Percentiles rank a stretch among this genome's conserved stretches.
Evolutionary conservation across 352 stramenopile species (phyloP).

Genomic region (Pythium graminicola): DNA sequence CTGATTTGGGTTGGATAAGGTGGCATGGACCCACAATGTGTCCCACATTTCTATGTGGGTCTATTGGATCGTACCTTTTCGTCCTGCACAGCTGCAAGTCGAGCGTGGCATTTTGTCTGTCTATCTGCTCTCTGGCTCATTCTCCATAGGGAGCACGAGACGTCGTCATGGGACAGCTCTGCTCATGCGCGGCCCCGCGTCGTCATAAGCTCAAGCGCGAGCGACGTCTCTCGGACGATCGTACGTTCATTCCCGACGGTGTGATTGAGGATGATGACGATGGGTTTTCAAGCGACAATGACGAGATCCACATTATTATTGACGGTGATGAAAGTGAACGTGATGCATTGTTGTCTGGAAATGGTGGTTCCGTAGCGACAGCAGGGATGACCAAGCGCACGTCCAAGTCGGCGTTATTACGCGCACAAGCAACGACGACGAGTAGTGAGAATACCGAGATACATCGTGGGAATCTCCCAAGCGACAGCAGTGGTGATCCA

Average conservation of each 20-base stretch:
- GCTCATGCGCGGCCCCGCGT: conserved; percentile 62
- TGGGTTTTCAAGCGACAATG: conserved; percentile 7
- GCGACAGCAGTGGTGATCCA: conserved; percentile 6
- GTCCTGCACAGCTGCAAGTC: conserved; percentile 10
- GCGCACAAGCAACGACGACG: not conserved
- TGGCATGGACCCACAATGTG: conserved; percentile 10
- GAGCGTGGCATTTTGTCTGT: not conserved
- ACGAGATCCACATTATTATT: conserved; percentile 40
- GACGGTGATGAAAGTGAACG: conserved; percentile 22
- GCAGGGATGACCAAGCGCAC: conserved; percentile 20
- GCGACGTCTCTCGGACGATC: conserved; percentile 49
- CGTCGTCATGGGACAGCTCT: conserved; percentile 59
- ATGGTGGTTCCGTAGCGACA: not conserved
- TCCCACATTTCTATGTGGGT: conserved; percentile 14
- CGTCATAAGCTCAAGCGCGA: conserved; percentile 35
- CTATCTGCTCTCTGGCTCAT: conserved; percentile 1
- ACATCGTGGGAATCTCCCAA: not conserved
- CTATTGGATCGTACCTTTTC: conserved; percentile 8
- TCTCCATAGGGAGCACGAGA: not conserved
- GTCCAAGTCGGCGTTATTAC: conserved; percentile 17
- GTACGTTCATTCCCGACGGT: not conserved
- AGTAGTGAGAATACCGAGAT: not conserved
- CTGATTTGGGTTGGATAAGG: conserved; percentile 12
- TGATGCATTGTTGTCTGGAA: conserved; percentile 13
- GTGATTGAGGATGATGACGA: conserved; percentile 4